phyloP scores from a whole-genome alignment of 2,329 filamentous ascomycete genomes.

The Hymenoscyphus repandus region DNA sequence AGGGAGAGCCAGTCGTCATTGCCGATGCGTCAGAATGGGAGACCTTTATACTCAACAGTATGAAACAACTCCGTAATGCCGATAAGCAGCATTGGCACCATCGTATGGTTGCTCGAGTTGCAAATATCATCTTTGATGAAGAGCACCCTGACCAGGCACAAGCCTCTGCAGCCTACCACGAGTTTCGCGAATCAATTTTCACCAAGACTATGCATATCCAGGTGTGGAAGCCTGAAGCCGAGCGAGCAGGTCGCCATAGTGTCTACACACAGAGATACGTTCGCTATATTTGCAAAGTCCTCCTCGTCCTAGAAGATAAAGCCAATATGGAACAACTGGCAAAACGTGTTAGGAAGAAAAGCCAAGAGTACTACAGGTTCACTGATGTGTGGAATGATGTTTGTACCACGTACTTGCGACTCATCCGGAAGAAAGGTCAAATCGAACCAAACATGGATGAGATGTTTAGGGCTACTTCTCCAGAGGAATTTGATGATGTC shows the following conservation, averaged over 20 bases:
- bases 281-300: slow-evolving; percentile 56
- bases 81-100: slow-evolving; percentile 76
- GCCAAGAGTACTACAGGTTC: slow-evolving; percentile 42
- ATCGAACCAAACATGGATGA: slow-evolving; percentile 60
- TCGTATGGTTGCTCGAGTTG: slow-evolving; percentile 60
- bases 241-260: slow-evolving; percentile 65
- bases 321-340: slow-evolving; percentile 57
- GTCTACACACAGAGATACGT: slow-evolving; percentile 70
- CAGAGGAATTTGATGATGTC: slow-evolving; percentile 59
- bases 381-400: slow-evolving; percentile 24
- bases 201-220: slow-evolving; percentile 70
- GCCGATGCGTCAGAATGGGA: slow-evolving; percentile 47
- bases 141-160: slow-evolving; percentile 37
- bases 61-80: slow-evolving; percentile 34
- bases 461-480: slow-evolving; percentile 57
- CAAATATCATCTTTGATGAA: slow-evolving; percentile 56
- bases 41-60: slow-evolving; percentile 47
- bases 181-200: slow-evolving; percentile 65
- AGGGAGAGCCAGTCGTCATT: slow-evolving; percentile 27
- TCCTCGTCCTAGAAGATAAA: slow-evolving; percentile 58
- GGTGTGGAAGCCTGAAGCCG: slow-evolving; percentile 68
- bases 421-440: slow-evolving; percentile 51
- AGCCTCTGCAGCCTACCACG: slow-evolving; percentile 54
- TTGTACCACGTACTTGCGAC: slow-evolving; percentile 31
- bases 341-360: slow-evolving; percentile 58